These are phyloP conservation scores for Sporobolomyces phaffii DNA, from an alignment of 768 basidiomycete genomes.

Conservation along the genomic window DNA sequence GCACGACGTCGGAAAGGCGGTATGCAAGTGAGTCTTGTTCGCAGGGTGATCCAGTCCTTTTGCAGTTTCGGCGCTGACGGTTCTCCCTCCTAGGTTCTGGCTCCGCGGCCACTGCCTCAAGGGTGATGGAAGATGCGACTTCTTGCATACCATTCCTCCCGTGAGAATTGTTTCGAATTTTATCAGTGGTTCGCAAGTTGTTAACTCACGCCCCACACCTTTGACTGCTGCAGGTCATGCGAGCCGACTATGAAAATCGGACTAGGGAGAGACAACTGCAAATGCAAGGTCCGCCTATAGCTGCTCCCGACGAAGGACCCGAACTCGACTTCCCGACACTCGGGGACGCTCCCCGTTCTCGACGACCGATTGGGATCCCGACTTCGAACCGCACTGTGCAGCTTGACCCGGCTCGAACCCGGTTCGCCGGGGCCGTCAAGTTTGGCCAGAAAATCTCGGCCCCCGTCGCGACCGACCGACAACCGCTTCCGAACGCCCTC, in stretches of 20 bases:
- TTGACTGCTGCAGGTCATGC: constrained; percentile 44
- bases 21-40: constrained; percentile 57
- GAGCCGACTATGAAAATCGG: constrained; percentile 41
- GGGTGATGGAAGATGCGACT: constrained; percentile 71
- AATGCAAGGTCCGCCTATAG: constrained; percentile 45
- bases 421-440: constrained; percentile 88
- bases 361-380: constrained; percentile 34
- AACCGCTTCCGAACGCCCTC: constrained; percentile 41
- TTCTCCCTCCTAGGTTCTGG: constrained; percentile 78
- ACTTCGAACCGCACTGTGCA: constrained; percentile 46
- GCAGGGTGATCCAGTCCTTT: constrained; percentile 41
- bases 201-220: too few relatives aligned
- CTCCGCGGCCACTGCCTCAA: constrained; percentile 94
- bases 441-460: constrained; percentile 48
- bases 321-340: constrained; percentile 44
- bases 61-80: neutral
- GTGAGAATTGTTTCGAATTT: too few relatives aligned
- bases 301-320: constrained; percentile 26
- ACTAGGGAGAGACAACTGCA: constrained; percentile 8
- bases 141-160: constrained; percentile 70
- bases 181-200: too few relatives aligned
- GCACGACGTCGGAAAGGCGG: constrained; percentile 43
- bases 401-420: constrained; percentile 76
- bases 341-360: constrained; percentile 45
- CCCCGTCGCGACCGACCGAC: constrained; percentile 6